These are phyloP conservation scores for Rhynchosporium graminicola DNA, from an alignment of 2,329 filamentous ascomycete genomes.

Conservation along the genomic window DNA sequence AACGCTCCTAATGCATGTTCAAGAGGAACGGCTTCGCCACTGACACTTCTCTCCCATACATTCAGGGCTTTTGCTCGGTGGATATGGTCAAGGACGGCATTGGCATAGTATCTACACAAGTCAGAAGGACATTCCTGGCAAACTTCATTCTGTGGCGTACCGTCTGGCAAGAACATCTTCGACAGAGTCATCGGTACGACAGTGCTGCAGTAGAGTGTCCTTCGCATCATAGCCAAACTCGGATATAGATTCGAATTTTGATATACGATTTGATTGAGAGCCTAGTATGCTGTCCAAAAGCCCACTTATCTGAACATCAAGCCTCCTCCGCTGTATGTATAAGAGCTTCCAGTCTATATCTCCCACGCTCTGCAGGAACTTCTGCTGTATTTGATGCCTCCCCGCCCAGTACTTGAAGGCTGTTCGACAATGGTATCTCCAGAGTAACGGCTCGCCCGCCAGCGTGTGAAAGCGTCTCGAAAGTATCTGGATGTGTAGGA, in stretches of 20 bases:
- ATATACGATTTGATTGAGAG: slow-evolving; percentile 69
- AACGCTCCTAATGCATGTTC: slow-evolving; percentile 80
- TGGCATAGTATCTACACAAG: slow-evolving; percentile 67
- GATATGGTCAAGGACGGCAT: slow-evolving; percentile 73
- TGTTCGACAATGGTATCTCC: slow-evolving; percentile 72
- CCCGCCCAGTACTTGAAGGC: slow-evolving; percentile 76
- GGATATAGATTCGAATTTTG: slow-evolving; percentile 70
- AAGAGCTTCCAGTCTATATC: slow-evolving; percentile 74
- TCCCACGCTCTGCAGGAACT: slow-evolving; percentile 53
- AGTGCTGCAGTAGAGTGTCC: slow-evolving; percentile 74
- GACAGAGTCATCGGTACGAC: slow-evolving; percentile 53
- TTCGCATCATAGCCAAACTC: slow-evolving; percentile 83
- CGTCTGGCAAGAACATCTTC: slow-evolving; percentile 78
- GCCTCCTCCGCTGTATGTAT: slow-evolving; percentile 57
- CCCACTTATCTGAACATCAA: slow-evolving; percentile 53
- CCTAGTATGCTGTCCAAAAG: slow-evolving; percentile 69
- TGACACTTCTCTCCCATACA: slow-evolving; percentile 66
- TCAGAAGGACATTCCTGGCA: slow-evolving; percentile 12
- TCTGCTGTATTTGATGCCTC: slow-evolving; percentile 59
- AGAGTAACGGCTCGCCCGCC: slow-evolving; percentile 72
- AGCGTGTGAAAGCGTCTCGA: slow-evolving; percentile 66
- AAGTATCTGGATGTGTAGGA: slow-evolving; percentile 50
- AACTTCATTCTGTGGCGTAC: slow-evolving; percentile 38
- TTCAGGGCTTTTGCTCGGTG: slow-evolving; percentile 78
- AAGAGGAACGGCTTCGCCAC: slow-evolving; percentile 56